Percentiles rank a stretch among this genome's conserved stretches.
phyloP scores from a whole-genome alignment of 2,329 filamentous ascomycete species.

The Colletotrichum magnum region DNA sequence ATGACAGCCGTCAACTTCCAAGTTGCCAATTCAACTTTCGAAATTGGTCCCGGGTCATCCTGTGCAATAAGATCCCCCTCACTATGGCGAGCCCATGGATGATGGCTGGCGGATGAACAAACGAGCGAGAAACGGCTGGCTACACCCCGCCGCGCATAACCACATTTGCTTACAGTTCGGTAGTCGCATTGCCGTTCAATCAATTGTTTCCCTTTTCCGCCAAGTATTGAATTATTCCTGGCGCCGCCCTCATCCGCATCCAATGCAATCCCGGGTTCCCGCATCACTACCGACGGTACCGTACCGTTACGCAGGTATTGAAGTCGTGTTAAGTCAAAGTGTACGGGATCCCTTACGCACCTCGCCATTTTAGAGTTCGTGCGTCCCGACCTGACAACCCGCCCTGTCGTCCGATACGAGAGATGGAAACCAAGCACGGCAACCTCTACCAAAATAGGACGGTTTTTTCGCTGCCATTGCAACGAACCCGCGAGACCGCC shows the following conservation, averaged over 20 bases:
- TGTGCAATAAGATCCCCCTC: conserved; percentile 13
- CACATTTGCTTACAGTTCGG: conserved; percentile 2
- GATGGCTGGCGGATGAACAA: no score
- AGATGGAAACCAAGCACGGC: conserved; percentile 27
- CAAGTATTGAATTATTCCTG: background rate
- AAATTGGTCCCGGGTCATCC: conserved; percentile 18
- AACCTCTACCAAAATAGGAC: conserved; percentile 14
- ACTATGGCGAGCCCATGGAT: background rate
- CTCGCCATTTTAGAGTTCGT: conserved; percentile 21
- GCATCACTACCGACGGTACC: background rate
- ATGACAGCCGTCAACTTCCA: background rate
- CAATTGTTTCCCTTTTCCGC: background rate
- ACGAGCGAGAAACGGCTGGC: no score
- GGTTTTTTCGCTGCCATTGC: background rate
- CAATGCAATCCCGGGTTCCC: background rate
- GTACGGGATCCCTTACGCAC: no score
- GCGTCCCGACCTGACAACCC: conserved; percentile 37
- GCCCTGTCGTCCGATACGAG: conserved; percentile 35
- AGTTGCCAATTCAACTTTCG: conserved; percentile 1
- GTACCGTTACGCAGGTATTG: no score
- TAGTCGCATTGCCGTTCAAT: background rate
- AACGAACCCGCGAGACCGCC: background rate
- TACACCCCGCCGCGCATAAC: background rate
- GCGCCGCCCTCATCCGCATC: background rate
- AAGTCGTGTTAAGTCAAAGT: no score